phyloP scores from a whole-genome alignment of 2,329 filamentous ascomycete genomes.

The Orbilia javanica region DNA sequence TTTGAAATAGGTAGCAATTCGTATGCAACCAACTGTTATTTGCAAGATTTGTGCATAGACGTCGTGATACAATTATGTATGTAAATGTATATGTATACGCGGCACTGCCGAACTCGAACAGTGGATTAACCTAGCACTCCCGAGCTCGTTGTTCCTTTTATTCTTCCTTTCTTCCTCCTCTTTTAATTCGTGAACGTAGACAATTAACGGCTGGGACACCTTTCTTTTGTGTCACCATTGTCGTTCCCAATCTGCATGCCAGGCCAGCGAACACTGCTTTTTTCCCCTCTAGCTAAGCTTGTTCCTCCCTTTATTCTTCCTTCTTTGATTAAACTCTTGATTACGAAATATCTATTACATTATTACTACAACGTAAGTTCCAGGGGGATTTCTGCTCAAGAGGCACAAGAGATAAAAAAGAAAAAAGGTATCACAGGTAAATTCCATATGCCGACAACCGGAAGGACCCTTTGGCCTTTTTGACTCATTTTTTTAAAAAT shows the following conservation, averaged over 20 bases:
- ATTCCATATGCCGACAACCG: neutral
- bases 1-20: no score
- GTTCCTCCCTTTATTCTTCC: neutral
- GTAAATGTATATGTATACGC: neutral
- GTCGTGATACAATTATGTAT: neutral
- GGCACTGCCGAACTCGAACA: constrained; percentile 1
- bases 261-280: constrained; percentile 4
- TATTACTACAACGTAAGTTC: neutral
- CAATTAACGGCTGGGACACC: neutral
- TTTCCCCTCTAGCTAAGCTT: neutral
- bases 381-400: neutral
- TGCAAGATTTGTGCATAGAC: neutral
- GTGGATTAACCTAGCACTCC: neutral
- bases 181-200: neutral
- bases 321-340: neutral
- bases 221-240: neutral
- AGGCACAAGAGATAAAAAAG: no score
- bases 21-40: neutral
- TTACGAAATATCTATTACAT: neutral
- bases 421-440: neutral
- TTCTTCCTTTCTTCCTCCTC: neutral
- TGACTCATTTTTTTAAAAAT: constrained; percentile 27
- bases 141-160: constrained; percentile 5
- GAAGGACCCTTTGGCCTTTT: neutral
- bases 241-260: no score